A percentile compares a stretch with the other conserved stretches of the same genome.
These are phyloP conservation scores for Oryza australiensis DNA, from an alignment of 176 grass and related monocot species.

Conservation along the genomic window DNA sequence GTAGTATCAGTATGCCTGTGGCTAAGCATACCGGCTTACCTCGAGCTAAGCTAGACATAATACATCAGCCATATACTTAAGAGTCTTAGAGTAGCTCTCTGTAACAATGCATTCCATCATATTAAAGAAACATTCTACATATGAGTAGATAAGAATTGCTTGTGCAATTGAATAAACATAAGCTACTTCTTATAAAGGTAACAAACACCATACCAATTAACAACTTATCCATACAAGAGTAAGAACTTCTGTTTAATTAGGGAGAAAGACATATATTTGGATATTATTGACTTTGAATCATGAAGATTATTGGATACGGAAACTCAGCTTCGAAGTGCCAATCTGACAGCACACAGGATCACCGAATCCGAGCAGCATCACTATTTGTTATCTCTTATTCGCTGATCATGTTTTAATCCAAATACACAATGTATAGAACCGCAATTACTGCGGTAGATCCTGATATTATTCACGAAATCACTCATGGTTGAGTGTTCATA, in stretches of 20 bases:
- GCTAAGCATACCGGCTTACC: neutral
- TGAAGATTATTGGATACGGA: neutral
- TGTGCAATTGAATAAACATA: conserved; percentile 23
- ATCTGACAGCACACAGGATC: conserved; percentile 3
- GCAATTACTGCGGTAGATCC: neutral
- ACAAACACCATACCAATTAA: neutral
- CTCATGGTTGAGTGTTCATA: neutral
- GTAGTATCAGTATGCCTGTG: neutral
- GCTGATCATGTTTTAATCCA: neutral
- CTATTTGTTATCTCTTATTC: conserved; percentile 6
- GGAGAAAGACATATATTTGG: neutral
- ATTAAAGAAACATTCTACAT: neutral
- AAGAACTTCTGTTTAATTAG: conserved; percentile 7
- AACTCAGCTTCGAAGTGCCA: neutral
- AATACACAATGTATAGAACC: neutral
- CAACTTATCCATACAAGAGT: neutral
- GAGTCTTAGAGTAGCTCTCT: too few species aligned
- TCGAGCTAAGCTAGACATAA: neutral
- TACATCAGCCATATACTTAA: too few species aligned
- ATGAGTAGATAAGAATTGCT: neutral
- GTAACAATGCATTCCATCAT: neutral
- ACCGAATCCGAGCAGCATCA: conserved; percentile 6
- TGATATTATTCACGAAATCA: conserved; percentile 5
- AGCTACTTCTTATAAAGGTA: conserved; percentile 12
- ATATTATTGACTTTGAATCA: neutral